Conservation (phyloP, 78 protist species). For the Cyanophora paradoxa region DNA sequence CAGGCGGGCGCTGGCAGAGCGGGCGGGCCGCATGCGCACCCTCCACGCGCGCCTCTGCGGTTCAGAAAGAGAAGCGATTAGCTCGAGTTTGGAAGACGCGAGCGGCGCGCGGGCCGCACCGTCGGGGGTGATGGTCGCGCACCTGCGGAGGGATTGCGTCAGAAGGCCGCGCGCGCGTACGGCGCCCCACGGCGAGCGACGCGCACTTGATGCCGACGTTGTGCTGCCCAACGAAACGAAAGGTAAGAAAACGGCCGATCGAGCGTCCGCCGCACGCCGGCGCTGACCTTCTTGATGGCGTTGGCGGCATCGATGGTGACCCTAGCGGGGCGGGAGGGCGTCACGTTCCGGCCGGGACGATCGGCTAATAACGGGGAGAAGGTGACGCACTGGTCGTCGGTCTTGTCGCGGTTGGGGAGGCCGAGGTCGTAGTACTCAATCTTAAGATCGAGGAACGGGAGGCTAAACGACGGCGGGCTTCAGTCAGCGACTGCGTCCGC, state of each 20-base stretch:
- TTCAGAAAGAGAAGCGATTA: too few species aligned
- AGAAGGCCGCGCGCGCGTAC: too few species aligned
- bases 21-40: constrained; percentile 37
- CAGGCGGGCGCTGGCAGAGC: too few species aligned
- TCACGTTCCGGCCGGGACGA: not conserved
- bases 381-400: constrained; percentile 59
- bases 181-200: too few species aligned
- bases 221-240: too few species aligned
- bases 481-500: not conserved
- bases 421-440: constrained; percentile 69
- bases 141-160: too few species aligned
- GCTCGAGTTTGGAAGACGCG: too few species aligned
- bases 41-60: constrained; percentile 74
- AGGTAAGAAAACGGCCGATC: too few species aligned
- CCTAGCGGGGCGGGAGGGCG: constrained; percentile 28
- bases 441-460: constrained; percentile 41
- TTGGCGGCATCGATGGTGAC: constrained; percentile 79
- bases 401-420: constrained; percentile 56
- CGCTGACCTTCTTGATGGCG: constrained; percentile 71
- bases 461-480: too few species aligned
- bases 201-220: constrained; percentile 90
- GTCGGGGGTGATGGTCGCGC: constrained; percentile 95
- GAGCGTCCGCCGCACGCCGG: too few species aligned
- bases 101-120: too few species aligned
- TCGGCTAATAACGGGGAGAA: not conserved